Percentiles rank a stretch among this genome's conserved stretches.
These are phyloP conservation scores for Neurospora sp. DNA, from an alignment of 495 filamentous ascomycete genomes.

Conservation along the genomic window DNA sequence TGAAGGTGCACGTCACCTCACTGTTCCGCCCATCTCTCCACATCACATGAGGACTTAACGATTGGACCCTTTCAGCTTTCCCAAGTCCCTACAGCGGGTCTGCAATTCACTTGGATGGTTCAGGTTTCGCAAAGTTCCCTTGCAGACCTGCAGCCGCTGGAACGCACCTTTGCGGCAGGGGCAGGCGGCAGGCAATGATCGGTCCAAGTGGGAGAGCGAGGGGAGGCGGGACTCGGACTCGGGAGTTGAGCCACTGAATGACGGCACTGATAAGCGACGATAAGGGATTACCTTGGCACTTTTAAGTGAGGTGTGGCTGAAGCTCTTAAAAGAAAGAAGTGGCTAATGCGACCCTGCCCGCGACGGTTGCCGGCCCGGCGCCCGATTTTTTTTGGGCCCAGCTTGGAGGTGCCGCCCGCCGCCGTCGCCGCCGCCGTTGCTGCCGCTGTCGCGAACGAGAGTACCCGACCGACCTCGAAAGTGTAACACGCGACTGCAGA, in stretches of 20 bases:
- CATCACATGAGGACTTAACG: not conserved
- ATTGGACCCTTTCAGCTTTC: not conserved
- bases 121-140: not conserved
- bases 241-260: not conserved
- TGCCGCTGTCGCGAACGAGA: not conserved
- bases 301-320: not conserved
- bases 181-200: not conserved
- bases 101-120: not conserved
- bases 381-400: not conserved
- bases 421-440: not conserved
- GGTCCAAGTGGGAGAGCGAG: not conserved
- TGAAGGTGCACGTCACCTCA: not conserved
- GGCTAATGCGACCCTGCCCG: not conserved
- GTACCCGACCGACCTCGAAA: not conserved
- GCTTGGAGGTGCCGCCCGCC: not conserved
- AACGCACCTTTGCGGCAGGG: not conserved
- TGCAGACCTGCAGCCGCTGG: not conserved
- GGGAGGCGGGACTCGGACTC: not conserved
- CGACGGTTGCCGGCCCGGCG: not conserved
- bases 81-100: not conserved
- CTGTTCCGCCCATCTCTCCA: not conserved
- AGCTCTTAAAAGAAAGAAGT: not conserved
- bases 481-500: not conserved
- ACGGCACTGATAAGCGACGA: not conserved
- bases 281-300: not conserved